Percentiles rank a stretch among this genome's conserved stretches.
phyloP scores from a whole-genome alignment of 1,284 basidiomycete species.

The Pholiota adiposa region DNA sequence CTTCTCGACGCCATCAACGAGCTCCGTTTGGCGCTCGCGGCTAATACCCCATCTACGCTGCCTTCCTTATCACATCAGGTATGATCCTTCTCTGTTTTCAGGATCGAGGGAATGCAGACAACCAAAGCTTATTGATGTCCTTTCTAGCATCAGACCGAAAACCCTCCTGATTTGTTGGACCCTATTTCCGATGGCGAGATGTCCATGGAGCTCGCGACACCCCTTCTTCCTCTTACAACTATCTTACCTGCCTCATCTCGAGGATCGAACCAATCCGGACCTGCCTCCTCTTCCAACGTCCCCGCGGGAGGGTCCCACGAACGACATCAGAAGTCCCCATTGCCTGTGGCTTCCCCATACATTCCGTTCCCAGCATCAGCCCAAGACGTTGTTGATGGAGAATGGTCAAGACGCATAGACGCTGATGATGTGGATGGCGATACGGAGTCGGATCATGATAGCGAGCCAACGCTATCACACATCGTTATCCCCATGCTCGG shows the following conservation, averaged over 20 bases:
- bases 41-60: not conserved
- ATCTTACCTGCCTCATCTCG: constrained; percentile 22
- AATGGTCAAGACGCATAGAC: not conserved
- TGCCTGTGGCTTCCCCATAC: constrained; percentile 11
- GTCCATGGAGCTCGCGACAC: constrained; percentile 64
- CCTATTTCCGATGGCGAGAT: constrained; percentile 40
- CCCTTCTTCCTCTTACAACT: constrained; percentile 45
- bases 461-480: constrained; percentile 2
- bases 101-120: not conserved
- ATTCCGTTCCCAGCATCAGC: constrained; percentile 30
- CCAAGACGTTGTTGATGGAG: not conserved
- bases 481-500: not conserved
- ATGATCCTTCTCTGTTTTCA: not conserved
- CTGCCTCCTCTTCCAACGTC: not conserved
- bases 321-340: not conserved
- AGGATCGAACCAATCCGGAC: not conserved
- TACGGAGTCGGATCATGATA: not conserved
- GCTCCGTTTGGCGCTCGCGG: constrained; percentile 7
- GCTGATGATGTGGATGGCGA: not conserved
- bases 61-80: not conserved
- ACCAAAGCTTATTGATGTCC: not conserved
- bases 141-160: constrained; percentile 3
- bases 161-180: constrained; percentile 6
- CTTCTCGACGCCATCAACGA: constrained; percentile 22
- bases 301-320: not conserved